Conservation (phyloP, 2,329 filamentous ascomycete species). For the Xylariaceae sp. region DNA sequence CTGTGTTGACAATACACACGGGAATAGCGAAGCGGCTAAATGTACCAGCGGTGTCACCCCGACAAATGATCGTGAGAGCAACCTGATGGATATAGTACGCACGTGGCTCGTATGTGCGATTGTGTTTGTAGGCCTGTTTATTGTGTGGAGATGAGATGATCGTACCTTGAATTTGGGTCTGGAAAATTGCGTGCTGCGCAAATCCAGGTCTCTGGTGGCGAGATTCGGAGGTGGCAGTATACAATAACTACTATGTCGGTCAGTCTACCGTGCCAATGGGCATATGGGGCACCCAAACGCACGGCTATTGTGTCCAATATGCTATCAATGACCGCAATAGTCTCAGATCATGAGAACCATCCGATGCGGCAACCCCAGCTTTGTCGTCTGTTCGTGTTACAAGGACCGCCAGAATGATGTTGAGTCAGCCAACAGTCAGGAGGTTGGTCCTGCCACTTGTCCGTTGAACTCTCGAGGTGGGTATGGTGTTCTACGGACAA, state of each 20-base stretch:
- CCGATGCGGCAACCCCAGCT: not conserved
- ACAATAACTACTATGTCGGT: too few species aligned
- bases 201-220: too few species aligned
- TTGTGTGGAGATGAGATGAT: slow-evolving; percentile 17
- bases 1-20: slow-evolving; percentile 6
- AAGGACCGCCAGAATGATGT: not conserved
- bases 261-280: too few species aligned
- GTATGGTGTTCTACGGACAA: slow-evolving; percentile 15
- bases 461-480: slow-evolving; percentile 18
- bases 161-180: slow-evolving; percentile 11
- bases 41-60: slow-evolving; percentile 1
- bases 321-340: too few species aligned
- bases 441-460: slow-evolving; percentile 16
- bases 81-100: slow-evolving; percentile 2
- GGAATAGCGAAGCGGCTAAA: slow-evolving; percentile 7
- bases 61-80: slow-evolving; percentile 5
- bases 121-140: slow-evolving; percentile 3
- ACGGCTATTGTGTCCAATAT: too few species aligned
- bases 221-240: too few species aligned
- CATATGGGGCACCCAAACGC: too few species aligned
- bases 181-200: too few species aligned
- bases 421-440: slow-evolving; percentile 21
- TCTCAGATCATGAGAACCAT: too few species aligned
- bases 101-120: slow-evolving; percentile 11
- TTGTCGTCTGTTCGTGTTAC: slow-evolving; percentile 1